Base-by-base conservation (phyloP, 768 basidiomycete species). In the Serendipita vermifera region DNA sequence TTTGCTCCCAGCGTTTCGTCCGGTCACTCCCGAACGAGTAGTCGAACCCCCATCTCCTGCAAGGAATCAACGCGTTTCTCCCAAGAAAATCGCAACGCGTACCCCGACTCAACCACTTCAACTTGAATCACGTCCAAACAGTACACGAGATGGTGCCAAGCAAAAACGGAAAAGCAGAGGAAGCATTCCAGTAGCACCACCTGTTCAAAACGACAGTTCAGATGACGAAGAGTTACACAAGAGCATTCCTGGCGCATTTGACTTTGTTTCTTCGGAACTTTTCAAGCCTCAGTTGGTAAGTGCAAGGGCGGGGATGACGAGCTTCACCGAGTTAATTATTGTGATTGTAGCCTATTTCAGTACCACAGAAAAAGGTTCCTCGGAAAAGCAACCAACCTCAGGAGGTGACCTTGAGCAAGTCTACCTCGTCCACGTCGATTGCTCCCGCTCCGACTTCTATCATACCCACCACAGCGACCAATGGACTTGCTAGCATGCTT, bases 161-260 rank as follows among this genome's bases (percentile, higher is more conserved):
- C 24, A 29, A 29, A 51, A 51, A 15, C n/a, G 20, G 2, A 6
- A 41, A 41, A 26, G 39, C 6, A 17, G 39, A 26, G 26, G 15
- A 20, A 29, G n/a, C n/a, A 29, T 43, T 29, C 20, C 11, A 20
- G 22, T 11, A 43, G 22, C 29, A 26, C 9, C 22, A 15, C 46
- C 46, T 22, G 2, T 5, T 20, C 39, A 9, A 17, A 26, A 41
- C 26, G 46, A 51, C 9, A 29, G 27, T 11, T 15, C 14, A 11
- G 41, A 43, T 15, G 46, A 51, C 2, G 46, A 51, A 9, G 46
- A 51, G 46, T 29, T 51, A 7, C 46, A 51, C 2, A 20, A 29
- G 46, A 51, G 46, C 22, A 51, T 51, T 22, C 46, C 46, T 15
- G 46, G 46, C n/a, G 46, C 46, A 22, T 51, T 51, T n/a, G 46